phyloP scores from a whole-genome alignment of 345 rosid species.

The Citrus medica region DNA sequence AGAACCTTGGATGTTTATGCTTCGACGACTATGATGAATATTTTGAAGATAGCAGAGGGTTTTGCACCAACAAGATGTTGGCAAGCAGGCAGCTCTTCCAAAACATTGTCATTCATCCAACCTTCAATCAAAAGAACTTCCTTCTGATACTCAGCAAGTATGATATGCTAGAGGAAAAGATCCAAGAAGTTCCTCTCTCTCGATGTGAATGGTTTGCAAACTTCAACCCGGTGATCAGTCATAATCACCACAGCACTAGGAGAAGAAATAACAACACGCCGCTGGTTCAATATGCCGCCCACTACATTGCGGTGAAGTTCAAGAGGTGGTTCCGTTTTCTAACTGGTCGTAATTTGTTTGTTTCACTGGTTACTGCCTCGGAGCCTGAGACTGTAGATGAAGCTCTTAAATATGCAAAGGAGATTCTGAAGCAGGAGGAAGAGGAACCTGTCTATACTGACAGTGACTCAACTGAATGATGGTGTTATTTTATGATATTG shows the following conservation, averaged over 20 bases:
- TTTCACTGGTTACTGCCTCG: constrained; percentile 42
- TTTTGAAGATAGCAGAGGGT: constrained; percentile 46
- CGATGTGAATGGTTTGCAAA: constrained; percentile 81
- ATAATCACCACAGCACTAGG: constrained; percentile 20
- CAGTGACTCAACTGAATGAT: too few species aligned
- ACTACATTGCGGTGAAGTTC: constrained; percentile 68
- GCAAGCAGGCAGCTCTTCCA: constrained; percentile 68
- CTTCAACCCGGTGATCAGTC: constrained; percentile 60
- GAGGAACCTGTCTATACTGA: constrained; percentile 23
- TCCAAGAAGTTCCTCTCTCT: constrained; percentile 49
- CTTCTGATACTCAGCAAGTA: constrained; percentile 77
- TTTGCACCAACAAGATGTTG: constrained; percentile 69
- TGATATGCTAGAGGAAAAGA: constrained; percentile 75
- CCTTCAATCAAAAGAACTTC: constrained; percentile 60
- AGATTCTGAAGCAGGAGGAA: constrained; percentile 55
- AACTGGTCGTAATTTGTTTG: constrained; percentile 58
- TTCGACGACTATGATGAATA: constrained; percentile 45
- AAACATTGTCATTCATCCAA: constrained; percentile 49
- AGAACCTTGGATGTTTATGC: too few species aligned
- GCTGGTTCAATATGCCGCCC: constrained; percentile 61
- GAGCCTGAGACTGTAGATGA: constrained; percentile 59
- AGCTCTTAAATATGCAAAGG: constrained; percentile 58
- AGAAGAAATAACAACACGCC: constrained; percentile 34
- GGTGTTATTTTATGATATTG: too few species aligned
- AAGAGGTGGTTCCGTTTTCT: constrained; percentile 54